Evolutionary conservation across 495 filamentous ascomycete genomes (phyloP), one percentile per base, ranked within the genome.

Genomic region (Oleoguttula mirabilis): DNA sequence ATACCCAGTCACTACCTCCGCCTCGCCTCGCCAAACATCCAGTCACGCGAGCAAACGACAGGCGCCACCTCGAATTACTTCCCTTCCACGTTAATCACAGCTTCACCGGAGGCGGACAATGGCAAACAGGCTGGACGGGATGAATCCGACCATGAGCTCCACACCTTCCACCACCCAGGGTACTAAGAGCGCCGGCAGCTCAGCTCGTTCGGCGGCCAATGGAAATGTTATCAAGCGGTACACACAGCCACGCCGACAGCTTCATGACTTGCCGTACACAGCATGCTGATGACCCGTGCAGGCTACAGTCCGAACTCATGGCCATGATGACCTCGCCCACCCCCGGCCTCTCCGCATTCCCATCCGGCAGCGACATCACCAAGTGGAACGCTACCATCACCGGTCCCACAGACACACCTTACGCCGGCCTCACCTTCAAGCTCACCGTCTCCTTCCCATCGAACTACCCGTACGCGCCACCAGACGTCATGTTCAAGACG

Each of bases 281-380:
- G n/a, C n/a, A n/a, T n/a, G n/a, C n/a, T n/a, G n/a, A n/a, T n/a
- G n/a, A n/a, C 34, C 16, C 17, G 1, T 11, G 24, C 61, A 96
- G 88, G 48, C 72, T 99, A 45, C 90, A 99, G 65, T 84, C 85
- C 30, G 90, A 99, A 62, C 71, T 99, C 39, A 95, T 96, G 87
- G 79, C 88, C 63, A 71, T 99, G 28, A 99, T 99, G 90, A 83
- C 86, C 51, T 85, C 85, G 21, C 76, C 86, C 6, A 85, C 87
- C 2, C 87, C 90, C 41, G 90, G 90, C 50, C 78, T 96, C 55
- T 93, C 88, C 34, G 92, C 92, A 41, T 99, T 99, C 58, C 90
- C 90, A 31, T 80, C 84, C 48, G 84, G 90, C 54, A 84, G 84
- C 58, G 92, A 94, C 67, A 75, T 99, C 33, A 77, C 86, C 43